Conservation (phyloP, 139 green algal genomes). For the Chlorella sp. region DNA sequence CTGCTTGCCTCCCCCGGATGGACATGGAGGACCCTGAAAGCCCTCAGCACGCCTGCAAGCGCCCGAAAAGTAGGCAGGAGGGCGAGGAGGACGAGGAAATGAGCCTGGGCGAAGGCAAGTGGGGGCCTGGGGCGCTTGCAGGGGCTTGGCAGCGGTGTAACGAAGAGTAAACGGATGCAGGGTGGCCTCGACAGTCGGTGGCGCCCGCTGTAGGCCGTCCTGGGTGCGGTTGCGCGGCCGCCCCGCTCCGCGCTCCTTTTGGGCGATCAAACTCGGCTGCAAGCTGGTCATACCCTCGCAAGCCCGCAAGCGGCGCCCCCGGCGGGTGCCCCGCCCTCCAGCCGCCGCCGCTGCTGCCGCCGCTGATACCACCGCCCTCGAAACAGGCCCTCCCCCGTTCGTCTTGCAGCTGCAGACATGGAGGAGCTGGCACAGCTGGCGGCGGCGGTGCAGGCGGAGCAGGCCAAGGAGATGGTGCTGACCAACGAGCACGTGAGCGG, state of each 20-base stretch:
- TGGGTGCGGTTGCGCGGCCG: neutral
- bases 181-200: neutral
- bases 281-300: neutral
- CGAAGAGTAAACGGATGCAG: too few species aligned
- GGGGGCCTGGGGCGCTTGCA: neutral
- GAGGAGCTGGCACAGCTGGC: neutral
- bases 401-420: neutral
- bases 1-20: neutral
- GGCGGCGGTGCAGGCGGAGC: neutral
- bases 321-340: neutral
- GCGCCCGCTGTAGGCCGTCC: neutral
- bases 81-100: neutral
- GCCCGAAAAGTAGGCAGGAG: neutral
- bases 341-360: neutral
- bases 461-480: constrained; percentile 13
- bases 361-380: neutral
- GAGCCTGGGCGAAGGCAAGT: neutral
- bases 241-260: neutral
- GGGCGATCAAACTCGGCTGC: neutral
- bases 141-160: neutral
- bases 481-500: constrained; percentile 8
- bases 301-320: neutral
- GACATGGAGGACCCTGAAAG: neutral
- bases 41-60: neutral
- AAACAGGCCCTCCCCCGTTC: too few species aligned